phyloP scores from a whole-genome alignment of 225 moss, liverwort and hornwort species.

The Anthoceros angustus region DNA sequence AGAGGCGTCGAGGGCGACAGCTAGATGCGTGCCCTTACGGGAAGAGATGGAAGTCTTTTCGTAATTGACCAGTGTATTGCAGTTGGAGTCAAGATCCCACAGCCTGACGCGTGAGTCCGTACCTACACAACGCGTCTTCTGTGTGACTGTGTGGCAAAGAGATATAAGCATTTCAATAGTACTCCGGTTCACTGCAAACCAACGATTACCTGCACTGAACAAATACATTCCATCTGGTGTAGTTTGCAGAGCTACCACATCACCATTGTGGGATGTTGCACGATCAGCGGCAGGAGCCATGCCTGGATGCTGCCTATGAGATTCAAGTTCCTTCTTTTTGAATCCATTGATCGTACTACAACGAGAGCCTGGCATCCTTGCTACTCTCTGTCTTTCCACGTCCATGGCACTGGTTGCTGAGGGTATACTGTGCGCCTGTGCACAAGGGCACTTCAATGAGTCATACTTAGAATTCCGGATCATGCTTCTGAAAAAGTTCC shows the following conservation, averaged over 20 bases:
- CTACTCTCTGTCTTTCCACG: constrained; percentile 17
- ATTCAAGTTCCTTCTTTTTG: constrained; percentile 16
- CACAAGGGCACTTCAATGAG: no score
- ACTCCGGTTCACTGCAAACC: no score
- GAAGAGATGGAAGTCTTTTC: constrained; percentile 51
- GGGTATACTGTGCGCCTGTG: no score
- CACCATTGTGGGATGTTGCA: constrained; percentile 66
- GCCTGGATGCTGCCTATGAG: constrained; percentile 72
- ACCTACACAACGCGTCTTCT: constrained; percentile 19
- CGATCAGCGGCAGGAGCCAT: constrained; percentile 36
- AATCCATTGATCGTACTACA: constrained; percentile 14
- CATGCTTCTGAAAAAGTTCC: no score
- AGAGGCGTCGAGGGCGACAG: constrained; percentile 68
- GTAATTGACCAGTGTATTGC: constrained; percentile 85
- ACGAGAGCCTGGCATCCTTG: constrained; percentile 19
- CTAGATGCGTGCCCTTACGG: constrained; percentile 54
- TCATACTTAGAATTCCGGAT: no score
- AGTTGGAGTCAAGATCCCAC: constrained; percentile 80
- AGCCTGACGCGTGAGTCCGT: constrained; percentile 79
- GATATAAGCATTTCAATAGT: no score
- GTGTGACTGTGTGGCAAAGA: no score
- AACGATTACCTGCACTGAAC: constrained; percentile 68
- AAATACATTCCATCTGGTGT: constrained; percentile 64
- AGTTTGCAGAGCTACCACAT: constrained; percentile 56
- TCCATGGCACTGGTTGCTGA: background rate